Conservation (phyloP, 176 grass and related monocot genomes). For the Carex littledalei region DNA sequence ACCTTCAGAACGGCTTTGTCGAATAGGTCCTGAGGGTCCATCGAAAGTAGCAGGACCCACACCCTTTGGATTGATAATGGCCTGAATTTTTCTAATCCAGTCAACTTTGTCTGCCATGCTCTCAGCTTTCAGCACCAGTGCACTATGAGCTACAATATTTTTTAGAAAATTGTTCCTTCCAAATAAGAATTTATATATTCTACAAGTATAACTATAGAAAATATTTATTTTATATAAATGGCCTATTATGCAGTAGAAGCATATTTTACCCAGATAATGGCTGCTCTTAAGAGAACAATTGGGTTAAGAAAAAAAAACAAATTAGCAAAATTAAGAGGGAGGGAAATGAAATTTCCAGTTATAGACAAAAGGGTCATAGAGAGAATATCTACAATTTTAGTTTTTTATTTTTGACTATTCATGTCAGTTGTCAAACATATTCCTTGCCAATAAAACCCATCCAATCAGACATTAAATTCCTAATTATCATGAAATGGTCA, state of each 20-base stretch:
- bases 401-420: neutral
- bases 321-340: neutral
- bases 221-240: neutral
- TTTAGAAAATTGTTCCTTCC: neutral
- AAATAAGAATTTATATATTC: neutral
- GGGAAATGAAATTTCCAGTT: neutral
- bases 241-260: neutral
- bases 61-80: slow-evolving; percentile 73
- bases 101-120: slow-evolving; percentile 78
- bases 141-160: slow-evolving; percentile 73
- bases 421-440: neutral
- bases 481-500: neutral
- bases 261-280: neutral
- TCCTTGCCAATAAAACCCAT: neutral
- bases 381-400: neutral
- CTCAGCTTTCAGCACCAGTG: slow-evolving; percentile 87
- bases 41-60: slow-evolving; percentile 57
- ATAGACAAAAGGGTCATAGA: neutral
- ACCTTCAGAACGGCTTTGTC: slow-evolving; percentile 75
- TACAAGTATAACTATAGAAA: neutral
- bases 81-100: slow-evolving; percentile 85
- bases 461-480: neutral
- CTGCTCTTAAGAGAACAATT: neutral
- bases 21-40: slow-evolving; percentile 50
- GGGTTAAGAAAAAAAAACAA: neutral